These are phyloP conservation scores for Neurospora sp. DNA, from an alignment of 495 filamentous ascomycete genomes.

Conservation along the genomic window DNA sequence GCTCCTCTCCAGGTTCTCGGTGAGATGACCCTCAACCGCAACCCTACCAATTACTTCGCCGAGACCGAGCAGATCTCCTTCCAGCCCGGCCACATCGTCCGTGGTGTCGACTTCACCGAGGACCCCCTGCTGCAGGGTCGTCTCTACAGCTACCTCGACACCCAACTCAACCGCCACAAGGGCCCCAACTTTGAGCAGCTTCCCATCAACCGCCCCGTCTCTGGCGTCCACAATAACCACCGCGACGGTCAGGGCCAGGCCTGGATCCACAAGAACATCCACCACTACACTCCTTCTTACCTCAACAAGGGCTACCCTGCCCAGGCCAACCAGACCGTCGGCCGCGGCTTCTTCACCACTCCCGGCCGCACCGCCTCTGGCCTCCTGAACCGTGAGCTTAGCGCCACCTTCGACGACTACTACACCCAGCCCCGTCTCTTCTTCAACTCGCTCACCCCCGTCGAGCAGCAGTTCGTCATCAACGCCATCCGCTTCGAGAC, in stretches of 20 bases:
- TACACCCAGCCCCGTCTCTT: slow-evolving; percentile 71
- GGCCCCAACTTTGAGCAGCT: slow-evolving; percentile 70
- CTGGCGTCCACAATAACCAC: slow-evolving; percentile 66
- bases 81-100: slow-evolving; percentile 52
- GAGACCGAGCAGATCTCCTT: slow-evolving; percentile 67
- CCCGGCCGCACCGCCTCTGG: slow-evolving; percentile 47
- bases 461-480: slow-evolving; percentile 67
- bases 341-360: slow-evolving; percentile 66
- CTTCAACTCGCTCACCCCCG: slow-evolving; percentile 61
- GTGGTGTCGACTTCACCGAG: slow-evolving; percentile 63
- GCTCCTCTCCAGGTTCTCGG: slow-evolving; percentile 57
- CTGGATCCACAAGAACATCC: slow-evolving; percentile 43
- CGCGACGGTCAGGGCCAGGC: slow-evolving; percentile 48
- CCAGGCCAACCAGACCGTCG: slow-evolving; percentile 59
- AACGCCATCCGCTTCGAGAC: slow-evolving; percentile 72
- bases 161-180: slow-evolving; percentile 60
- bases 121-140: slow-evolving; percentile 67
- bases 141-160: slow-evolving; percentile 67
- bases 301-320: slow-evolving; percentile 54
- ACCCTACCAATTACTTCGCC: slow-evolving; percentile 69
- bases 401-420: slow-evolving; percentile 59
- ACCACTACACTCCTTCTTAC: slow-evolving; percentile 54
- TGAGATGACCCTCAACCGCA: slow-evolving; percentile 57
- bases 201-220: slow-evolving; percentile 59
- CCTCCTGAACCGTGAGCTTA: slow-evolving; percentile 45